These are phyloP conservation scores for Cladosporium sp. DNA, from an alignment of 2,329 filamentous ascomycete species.

Conservation along the genomic window DNA sequence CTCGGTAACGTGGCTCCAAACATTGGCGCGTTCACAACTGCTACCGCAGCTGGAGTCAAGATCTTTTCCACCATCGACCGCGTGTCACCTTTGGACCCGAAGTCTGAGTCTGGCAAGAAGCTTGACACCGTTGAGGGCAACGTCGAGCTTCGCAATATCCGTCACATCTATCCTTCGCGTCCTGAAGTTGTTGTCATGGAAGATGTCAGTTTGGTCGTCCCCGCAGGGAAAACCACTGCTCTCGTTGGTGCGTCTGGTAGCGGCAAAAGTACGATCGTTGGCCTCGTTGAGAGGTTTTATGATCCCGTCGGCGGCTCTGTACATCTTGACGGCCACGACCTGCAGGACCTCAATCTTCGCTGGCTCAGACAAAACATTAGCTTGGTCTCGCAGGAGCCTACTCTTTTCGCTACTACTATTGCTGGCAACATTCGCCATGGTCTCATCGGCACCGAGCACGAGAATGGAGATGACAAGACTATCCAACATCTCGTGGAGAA, in stretches of 20 bases:
- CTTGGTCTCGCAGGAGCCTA: slow-evolving; percentile 88
- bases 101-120: slow-evolving; percentile 64
- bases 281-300: slow-evolving; percentile 91
- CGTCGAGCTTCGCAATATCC: slow-evolving; percentile 76
- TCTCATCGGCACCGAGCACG: slow-evolving; percentile 76
- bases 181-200: slow-evolving; percentile 88
- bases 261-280: slow-evolving; percentile 92
- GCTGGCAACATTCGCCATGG: slow-evolving; percentile 87
- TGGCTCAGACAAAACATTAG: slow-evolving; percentile 93
- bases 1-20: slow-evolving; percentile 85
- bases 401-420: slow-evolving; percentile 85
- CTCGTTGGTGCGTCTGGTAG: slow-evolving; percentile 91
- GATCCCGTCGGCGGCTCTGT: slow-evolving; percentile 77
- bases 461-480: slow-evolving; percentile 63
- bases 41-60: slow-evolving; percentile 78
- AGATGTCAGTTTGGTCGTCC: slow-evolving; percentile 72
- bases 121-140: slow-evolving; percentile 70
- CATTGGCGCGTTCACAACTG: slow-evolving; percentile 78
- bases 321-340: slow-evolving; percentile 76
- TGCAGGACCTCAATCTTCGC: slow-evolving; percentile 74
- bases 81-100: slow-evolving; percentile 75
- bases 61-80: slow-evolving; percentile 94
- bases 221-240: slow-evolving; percentile 87
- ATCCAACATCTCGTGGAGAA: slow-evolving; percentile 68
- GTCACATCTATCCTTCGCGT: slow-evolving; percentile 90